These are phyloP conservation scores for Candida glucosophila DNA, from an alignment of 1,139 yeast species.

Conservation along the genomic window DNA sequence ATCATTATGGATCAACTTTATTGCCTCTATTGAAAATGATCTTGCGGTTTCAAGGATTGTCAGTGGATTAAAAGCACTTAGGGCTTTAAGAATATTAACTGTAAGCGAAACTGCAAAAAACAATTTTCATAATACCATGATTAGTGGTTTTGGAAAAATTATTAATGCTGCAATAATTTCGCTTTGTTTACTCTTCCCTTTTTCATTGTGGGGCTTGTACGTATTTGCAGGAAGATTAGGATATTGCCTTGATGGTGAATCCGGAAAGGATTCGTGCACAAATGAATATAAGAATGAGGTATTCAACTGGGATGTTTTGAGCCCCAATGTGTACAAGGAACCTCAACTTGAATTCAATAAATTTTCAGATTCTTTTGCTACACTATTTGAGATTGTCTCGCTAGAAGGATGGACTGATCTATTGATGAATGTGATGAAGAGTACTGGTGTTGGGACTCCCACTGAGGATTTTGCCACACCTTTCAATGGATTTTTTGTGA, in stretches of 20 bases:
- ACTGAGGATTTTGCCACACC: slow-evolving; percentile 51
- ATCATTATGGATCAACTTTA: slow-evolving; percentile 73
- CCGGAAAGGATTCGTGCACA: slow-evolving; percentile 34
- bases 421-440: slow-evolving; percentile 56
- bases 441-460: slow-evolving; percentile 63
- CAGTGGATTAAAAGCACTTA: slow-evolving; percentile 76
- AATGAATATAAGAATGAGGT: slow-evolving; percentile 57
- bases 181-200: slow-evolving; percentile 71
- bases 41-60: slow-evolving; percentile 60
- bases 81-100: slow-evolving; percentile 79
- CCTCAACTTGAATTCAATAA: slow-evolving; percentile 62
- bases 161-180: slow-evolving; percentile 71
- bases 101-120: slow-evolving; percentile 70
- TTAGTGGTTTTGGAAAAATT: slow-evolving; percentile 73
- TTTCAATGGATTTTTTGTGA: slow-evolving; percentile 64
- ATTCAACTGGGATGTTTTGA: slow-evolving; percentile 66
- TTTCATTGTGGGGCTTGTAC: slow-evolving; percentile 85
- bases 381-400: slow-evolving; percentile 76
- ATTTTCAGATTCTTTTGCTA: slow-evolving; percentile 56
- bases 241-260: slow-evolving; percentile 57
- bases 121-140: slow-evolving; percentile 73
- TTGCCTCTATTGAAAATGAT: slow-evolving; percentile 48
- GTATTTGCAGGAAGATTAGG: slow-evolving; percentile 70
- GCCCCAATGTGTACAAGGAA: slow-evolving; percentile 62
- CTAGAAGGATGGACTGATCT: slow-evolving; percentile 94